A percentile compares a stretch with the other conserved stretches of the same genome.
Conservation (phyloP, 2,329 filamentous ascomycete genomes). For the Cordyceps tenuipes region DNA sequence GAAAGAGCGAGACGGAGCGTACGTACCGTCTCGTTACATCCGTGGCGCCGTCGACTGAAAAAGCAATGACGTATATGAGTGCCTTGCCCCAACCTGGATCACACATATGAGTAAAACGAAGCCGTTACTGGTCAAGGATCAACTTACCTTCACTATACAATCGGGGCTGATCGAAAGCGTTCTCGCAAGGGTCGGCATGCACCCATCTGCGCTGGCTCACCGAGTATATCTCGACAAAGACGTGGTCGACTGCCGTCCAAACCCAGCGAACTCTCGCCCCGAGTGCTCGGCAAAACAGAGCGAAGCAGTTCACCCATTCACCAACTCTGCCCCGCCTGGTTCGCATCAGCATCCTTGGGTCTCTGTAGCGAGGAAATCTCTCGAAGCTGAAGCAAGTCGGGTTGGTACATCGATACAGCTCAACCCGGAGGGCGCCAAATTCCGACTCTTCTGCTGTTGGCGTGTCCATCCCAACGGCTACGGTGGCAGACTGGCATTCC, state of each 20-base stretch:
- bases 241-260: constrained; percentile 95
- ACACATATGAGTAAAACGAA: background rate
- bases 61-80: constrained; percentile 94
- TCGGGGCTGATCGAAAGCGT: constrained; percentile 87
- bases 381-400: constrained; percentile 74
- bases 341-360: constrained; percentile 86
- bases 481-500: constrained; percentile 71
- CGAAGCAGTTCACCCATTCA: constrained; percentile 98
- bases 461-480: constrained; percentile 71
- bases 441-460: constrained; percentile 65
- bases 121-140: too few relatives aligned
- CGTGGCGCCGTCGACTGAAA: constrained; percentile 75
- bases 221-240: constrained; percentile 97
- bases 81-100: constrained; percentile 68
- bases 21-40: constrained; percentile 61
- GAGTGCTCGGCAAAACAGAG: constrained; percentile 91
- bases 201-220: constrained; percentile 89
- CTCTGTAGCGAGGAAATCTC: constrained; percentile 87
- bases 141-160: constrained; percentile 71
- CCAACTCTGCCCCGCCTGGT: constrained; percentile 79
- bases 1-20: constrained; percentile 61
- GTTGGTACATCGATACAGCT: background rate
- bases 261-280: constrained; percentile 91
- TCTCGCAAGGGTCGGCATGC: constrained; percentile 90
- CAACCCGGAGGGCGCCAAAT: background rate